phyloP scores from a whole-genome alignment of 2,329 filamentous ascomycete genomes.

The Aspergillus awamori region DNA sequence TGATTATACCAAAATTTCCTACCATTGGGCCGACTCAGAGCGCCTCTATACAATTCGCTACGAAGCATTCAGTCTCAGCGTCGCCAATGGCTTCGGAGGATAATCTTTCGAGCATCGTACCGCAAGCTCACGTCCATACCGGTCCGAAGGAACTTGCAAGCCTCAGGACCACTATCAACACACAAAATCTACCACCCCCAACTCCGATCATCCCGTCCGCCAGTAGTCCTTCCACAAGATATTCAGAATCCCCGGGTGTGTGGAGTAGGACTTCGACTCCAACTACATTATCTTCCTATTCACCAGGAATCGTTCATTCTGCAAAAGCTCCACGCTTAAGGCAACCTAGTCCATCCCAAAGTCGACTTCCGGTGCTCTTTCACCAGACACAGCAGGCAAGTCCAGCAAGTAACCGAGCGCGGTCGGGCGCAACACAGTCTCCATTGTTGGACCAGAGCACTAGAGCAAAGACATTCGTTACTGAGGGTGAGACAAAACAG shows the following conservation, averaged over 20 bases:
- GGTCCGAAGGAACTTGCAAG: slow-evolving; percentile 44
- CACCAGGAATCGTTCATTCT: slow-evolving; percentile 49
- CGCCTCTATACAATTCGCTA: slow-evolving; percentile 11
- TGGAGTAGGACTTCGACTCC: slow-evolving; percentile 54
- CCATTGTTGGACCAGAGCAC: slow-evolving; percentile 14
- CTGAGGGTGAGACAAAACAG: slow-evolving; percentile 11
- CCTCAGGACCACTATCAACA: slow-evolving; percentile 39
- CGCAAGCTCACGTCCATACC: slow-evolving; percentile 22
- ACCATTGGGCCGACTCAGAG: slow-evolving; percentile 23
- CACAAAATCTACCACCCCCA: slow-evolving; percentile 40
- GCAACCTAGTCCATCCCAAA: slow-evolving; percentile 41
- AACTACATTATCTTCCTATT: slow-evolving; percentile 54
- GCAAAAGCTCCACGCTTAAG: slow-evolving; percentile 40
- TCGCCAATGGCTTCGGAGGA: slow-evolving; percentile 21
- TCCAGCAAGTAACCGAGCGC: slow-evolving; percentile 23
- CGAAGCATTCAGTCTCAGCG: slow-evolving; percentile 17
- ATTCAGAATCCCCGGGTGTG: slow-evolving; percentile 50
- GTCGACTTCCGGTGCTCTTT: slow-evolving; percentile 39
- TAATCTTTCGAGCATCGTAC: slow-evolving; percentile 17
- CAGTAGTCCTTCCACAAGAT: slow-evolving; percentile 50
- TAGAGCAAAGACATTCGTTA: slow-evolving; percentile 14
- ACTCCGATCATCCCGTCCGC: slow-evolving; percentile 43
- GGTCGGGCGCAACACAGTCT: slow-evolving; percentile 19
- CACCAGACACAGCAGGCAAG: slow-evolving; percentile 24
- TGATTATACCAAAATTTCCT: slow-evolving; percentile 32